Conservation (phyloP, 1,284 basidiomycete genomes). For the Heterobasidion occidentale region DNA sequence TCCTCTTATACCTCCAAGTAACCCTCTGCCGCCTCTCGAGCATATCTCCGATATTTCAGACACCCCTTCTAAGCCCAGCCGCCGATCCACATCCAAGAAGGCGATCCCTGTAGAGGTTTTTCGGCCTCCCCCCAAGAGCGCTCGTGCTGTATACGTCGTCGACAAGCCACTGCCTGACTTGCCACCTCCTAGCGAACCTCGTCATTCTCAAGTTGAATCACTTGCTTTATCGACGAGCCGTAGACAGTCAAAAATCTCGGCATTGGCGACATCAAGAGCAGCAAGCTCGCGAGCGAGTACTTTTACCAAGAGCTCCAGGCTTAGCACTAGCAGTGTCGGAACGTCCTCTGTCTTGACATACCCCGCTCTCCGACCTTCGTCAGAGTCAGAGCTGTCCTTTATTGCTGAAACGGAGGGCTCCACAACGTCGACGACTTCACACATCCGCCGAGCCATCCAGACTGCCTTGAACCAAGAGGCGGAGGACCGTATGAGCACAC, state of each 20-base stretch:
- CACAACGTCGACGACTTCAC: conserved; percentile 29
- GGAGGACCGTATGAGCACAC: conserved; percentile 11
- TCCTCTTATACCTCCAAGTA: conserved; percentile 30
- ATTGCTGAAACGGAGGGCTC: conserved; percentile 8
- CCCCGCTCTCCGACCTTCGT: conserved; percentile 54
- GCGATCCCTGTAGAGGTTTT: conserved; percentile 11
- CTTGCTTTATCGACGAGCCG: conserved; percentile 9
- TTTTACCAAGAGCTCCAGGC: conserved; percentile 36
- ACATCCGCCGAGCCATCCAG: conserved; percentile 54
- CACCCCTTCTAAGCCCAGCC: conserved; percentile 37
- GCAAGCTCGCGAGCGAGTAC: conserved; percentile 30
- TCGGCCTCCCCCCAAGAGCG: conserved; percentile 1
- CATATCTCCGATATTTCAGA: conserved; percentile 52
- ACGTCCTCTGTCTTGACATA: conserved; percentile 58
- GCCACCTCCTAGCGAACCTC: conserved; percentile 8
- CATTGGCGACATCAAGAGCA: conserved; percentile 48
- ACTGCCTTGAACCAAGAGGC: conserved; percentile 32
- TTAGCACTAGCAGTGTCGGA: conserved; percentile 39
- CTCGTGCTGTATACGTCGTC: conserved; percentile 2
- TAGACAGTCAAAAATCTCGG: conserved; percentile 54
- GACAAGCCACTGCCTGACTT: conserved; percentile 12
- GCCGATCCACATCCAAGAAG: conserved; percentile 13
- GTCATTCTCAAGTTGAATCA: conserved; percentile 9
- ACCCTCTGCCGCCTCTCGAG: conserved; percentile 36
- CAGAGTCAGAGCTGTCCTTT: conserved; percentile 41